Conservation (phyloP, 2,329 filamentous ascomycete species). For the Xylariaceae sp. region DNA sequence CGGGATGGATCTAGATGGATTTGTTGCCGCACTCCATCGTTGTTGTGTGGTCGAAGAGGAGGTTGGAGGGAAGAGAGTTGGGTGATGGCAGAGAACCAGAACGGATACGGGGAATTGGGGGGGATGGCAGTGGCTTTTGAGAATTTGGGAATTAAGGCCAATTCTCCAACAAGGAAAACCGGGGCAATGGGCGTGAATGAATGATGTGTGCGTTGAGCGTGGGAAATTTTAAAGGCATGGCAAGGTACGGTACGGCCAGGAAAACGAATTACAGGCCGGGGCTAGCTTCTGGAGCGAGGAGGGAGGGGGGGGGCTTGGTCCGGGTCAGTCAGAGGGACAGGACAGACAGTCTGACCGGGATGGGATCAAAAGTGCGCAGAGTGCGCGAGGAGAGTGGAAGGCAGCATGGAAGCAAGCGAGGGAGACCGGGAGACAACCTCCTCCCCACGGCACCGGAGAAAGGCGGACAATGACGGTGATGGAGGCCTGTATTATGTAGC, state of each 20-base stretch:
- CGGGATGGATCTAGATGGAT: slow-evolving; percentile 30
- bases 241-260: too few species aligned
- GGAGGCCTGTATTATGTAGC: too few species aligned
- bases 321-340: too few species aligned
- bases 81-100: slow-evolving; percentile 16
- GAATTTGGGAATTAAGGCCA: slow-evolving; percentile 25
- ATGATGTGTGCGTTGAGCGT: slow-evolving; percentile 23
- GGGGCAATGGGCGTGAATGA: slow-evolving; percentile 24
- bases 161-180: slow-evolving; percentile 42
- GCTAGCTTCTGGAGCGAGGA: too few species aligned
- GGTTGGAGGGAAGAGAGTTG: slow-evolving; percentile 21
- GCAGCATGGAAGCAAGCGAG: too few species aligned
- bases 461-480: slow-evolving; percentile 12
- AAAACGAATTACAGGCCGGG: slow-evolving; percentile 30
- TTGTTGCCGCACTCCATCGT: slow-evolving; percentile 23
- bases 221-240: slow-evolving; percentile 32
- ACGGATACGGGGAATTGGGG: slow-evolving; percentile 31
- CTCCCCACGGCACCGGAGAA: too few species aligned
- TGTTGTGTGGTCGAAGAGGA: slow-evolving; percentile 20
- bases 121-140: slow-evolving; percentile 47
- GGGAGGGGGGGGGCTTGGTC: too few species aligned
- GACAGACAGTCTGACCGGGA: too few species aligned
- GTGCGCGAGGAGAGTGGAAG: too few species aligned
- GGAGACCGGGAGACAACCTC: too few species aligned
- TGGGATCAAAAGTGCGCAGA: too few species aligned